Evolutionary conservation across 164 flowering plant genomes (phyloP), one percentile per base, ranked within the genome.

Genomic region (Vitis riparia): DNA sequence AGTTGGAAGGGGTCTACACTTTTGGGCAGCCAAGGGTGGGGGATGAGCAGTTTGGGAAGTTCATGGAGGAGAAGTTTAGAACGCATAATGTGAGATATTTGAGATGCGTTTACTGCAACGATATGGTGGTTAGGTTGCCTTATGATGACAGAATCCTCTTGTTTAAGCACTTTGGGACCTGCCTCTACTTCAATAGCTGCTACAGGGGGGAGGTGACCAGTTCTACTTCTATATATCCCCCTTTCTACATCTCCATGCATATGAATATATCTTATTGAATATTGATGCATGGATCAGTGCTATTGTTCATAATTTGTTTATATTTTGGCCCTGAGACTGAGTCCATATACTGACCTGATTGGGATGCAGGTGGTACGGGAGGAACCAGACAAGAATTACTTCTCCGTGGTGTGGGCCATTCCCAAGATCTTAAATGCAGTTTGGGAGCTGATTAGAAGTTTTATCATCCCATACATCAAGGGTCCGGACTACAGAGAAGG

Each of bases 11-110:
- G 12, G 88, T 90, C 3, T 94, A 89, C 77, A 90, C 98, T 2
- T 90, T 81, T 77, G 97, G 97, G 63, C 97, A 94, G 73, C 97
- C 98, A 0, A 85, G 94, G 56, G 96, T 90, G 6, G 98, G 98
- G 27, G 83, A 91, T 73, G 62, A 67, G 52, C 23, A 80, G 51
- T 81, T 90, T 68, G 94, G 90, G 15, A 77, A 78, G 65, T 89
- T 51, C 70, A 86, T 94, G 92, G 72, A 82, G 74, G 71, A 77
- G 62, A 76, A 70, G 27, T 6, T 90, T 56, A 66, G 51, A 14
- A 27, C 9, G 30, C 77, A 80, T 68, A 55, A 73, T 30, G 86
- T 89, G 9, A 85, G 62, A 72, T 94, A 92, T 65, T 71, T 47
- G 27, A 80, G 98, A 66, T 85, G 75, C 72, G 97, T 92, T 67